Conservation (phyloP, 495 filamentous ascomycete species). For the Aspergillus indologenus region DNA sequence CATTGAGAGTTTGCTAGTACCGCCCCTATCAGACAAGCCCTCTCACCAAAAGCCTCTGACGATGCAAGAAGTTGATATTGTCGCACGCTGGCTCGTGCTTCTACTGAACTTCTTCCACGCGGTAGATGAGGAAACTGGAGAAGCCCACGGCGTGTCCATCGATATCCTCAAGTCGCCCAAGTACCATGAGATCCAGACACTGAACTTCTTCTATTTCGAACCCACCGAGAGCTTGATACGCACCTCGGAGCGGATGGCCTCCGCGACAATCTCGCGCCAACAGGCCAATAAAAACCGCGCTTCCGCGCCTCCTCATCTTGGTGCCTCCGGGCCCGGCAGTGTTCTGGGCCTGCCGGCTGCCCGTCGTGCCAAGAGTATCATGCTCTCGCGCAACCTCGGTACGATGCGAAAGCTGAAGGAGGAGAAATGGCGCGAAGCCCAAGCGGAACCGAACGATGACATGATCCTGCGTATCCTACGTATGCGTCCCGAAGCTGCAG, state of each 20-base stretch:
- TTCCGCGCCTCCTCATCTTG: constrained; percentile 66
- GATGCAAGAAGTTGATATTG: constrained; percentile 88
- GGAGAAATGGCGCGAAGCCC: constrained; percentile 89
- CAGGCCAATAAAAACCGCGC: constrained; percentile 64
- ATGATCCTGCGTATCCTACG: constrained; percentile 95
- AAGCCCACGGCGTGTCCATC: constrained; percentile 80
- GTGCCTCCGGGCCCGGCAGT: constrained; percentile 56
- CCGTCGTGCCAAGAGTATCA: constrained; percentile 84
- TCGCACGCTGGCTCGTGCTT: constrained; percentile 90
- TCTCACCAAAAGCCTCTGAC: constrained; percentile 84
- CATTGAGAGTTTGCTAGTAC: constrained; percentile 86
- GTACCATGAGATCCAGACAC: constrained; percentile 91
- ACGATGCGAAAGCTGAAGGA: constrained; percentile 96
- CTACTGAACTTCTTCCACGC: constrained; percentile 96
- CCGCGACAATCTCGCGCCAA: constrained; percentile 77
- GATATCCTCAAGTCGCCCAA: constrained; percentile 94
- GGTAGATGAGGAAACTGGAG: constrained; percentile 79
- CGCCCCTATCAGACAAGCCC: constrained; percentile 91
- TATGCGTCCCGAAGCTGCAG: constrained; percentile 92
- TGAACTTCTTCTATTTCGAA: constrained; percentile 99
- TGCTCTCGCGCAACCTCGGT: constrained; percentile 90
- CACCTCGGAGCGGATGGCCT: constrained; percentile 91
- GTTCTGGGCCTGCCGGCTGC: constrained; percentile 68
- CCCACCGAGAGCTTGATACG: constrained; percentile 87
- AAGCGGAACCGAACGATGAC: constrained; percentile 96